These are phyloP conservation scores for Aspergillus fijiensis DNA, from an alignment of 2,329 filamentous ascomycete species.

Conservation along the genomic window DNA sequence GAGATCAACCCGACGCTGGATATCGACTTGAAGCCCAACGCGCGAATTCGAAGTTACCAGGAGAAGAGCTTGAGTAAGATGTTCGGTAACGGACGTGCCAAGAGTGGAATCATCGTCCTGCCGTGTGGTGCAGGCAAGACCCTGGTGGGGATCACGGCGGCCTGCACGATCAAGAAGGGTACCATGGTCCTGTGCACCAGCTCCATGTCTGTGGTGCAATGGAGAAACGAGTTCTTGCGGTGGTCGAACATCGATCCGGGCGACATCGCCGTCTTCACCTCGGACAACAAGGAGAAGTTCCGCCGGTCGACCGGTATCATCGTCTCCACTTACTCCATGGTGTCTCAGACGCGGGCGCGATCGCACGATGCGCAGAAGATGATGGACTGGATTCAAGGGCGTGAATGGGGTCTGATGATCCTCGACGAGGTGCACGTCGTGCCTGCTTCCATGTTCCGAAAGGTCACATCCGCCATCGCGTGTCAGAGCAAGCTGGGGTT, in stretches of 20 bases:
- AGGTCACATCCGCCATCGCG: slow-evolving; percentile 88
- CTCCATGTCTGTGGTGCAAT: slow-evolving; percentile 96
- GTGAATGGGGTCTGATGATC: slow-evolving; percentile 97
- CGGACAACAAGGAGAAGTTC: slow-evolving; percentile 84
- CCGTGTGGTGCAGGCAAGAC: slow-evolving; percentile 98
- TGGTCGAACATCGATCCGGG: slow-evolving; percentile 98
- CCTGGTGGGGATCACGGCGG: slow-evolving; percentile 94
- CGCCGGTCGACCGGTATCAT: slow-evolving; percentile 91
- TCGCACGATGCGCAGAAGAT: slow-evolving; percentile 95
- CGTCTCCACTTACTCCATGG: slow-evolving; percentile 97
- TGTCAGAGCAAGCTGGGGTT: slow-evolving; percentile 93
- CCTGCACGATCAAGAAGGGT: slow-evolving; percentile 96
- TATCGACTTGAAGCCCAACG: slow-evolving; percentile 86
- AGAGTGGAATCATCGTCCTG: slow-evolving; percentile 95
- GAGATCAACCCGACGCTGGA: slow-evolving; percentile 85
- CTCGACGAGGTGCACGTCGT: slow-evolving; percentile 98
- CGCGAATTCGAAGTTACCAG: slow-evolving; percentile 90
- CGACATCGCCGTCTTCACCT: slow-evolving; percentile 92
- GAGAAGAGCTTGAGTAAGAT: slow-evolving; percentile 98
- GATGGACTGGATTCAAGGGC: slow-evolving; percentile 86
- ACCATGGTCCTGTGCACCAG: slow-evolving; percentile 94
- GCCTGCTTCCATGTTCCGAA: slow-evolving; percentile 92
- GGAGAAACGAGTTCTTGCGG: slow-evolving; percentile 93
- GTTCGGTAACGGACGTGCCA: slow-evolving; percentile 97
- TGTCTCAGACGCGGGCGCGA: slow-evolving; percentile 83